Evolutionary conservation across 306 rosid genomes (phyloP), one percentile per base, ranked within the genome.

Genomic region (Potentilla sterilis): DNA sequence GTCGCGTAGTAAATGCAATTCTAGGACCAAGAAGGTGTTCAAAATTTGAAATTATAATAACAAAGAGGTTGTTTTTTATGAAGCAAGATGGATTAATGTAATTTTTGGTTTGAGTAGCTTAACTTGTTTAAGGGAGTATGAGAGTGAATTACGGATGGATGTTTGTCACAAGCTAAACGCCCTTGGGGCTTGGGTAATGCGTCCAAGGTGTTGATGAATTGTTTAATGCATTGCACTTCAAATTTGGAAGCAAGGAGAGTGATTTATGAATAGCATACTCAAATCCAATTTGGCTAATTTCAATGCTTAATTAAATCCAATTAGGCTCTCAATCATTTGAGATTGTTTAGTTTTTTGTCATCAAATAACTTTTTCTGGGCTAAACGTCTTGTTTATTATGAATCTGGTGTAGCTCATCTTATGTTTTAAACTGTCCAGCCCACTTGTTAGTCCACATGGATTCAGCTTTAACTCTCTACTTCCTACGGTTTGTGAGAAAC

Each of bases 131-230:
- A 32, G 54, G 65, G 67, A 34, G 67, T 62, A 6, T 44, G 28
- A 64, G 86, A 81, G 85, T 66, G 78, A 81, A 84, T 51, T 80
- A 82, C 73, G 86, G 86, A 69, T 78, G 88, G 66, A 86, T 83
- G 87, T 80, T 84, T 86, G 88, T 80, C 81, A 19, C 69, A 35
- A 52, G 47, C 38, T 34, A 9, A 14, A 67, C 40, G 40, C 44
- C 32, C 15, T 79, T 69, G 77, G 4, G 66, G 61, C n/a, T 32
- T 58, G 64, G n/a, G 40, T 62, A 62, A 34, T 62, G 67, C 21
- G 9, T 62, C 68, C 43, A 16, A 63, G 22, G 35, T 15, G 43
- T 14, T 1, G 6, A 35, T 34, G 68, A 37, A 16, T 34, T 63
- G 43, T 63, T 63, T 34, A 35, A 16, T 7, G 13, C 21, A 15